These are phyloP conservation scores for Alternaria rosae DNA, from an alignment of 2,329 filamentous ascomycete species.

Conservation along the genomic window DNA sequence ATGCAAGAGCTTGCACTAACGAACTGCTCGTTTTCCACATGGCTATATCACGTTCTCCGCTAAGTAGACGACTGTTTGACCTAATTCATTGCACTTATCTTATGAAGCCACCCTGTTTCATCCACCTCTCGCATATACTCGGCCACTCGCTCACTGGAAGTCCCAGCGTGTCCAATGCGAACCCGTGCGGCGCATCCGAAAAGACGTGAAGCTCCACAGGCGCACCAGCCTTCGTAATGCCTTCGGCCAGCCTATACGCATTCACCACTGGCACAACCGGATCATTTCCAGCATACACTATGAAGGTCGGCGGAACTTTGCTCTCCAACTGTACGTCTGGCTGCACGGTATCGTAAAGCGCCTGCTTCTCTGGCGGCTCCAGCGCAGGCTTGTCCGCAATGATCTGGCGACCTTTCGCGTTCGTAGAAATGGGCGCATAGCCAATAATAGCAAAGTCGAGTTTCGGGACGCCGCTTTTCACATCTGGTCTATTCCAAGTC, in stretches of 20 bases:
- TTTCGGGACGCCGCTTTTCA: background rate
- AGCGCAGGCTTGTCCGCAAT: constrained; percentile 22
- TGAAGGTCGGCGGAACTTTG: constrained; percentile 19
- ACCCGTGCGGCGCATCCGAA: constrained; percentile 30
- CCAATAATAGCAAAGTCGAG: constrained; percentile 27
- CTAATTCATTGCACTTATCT: background rate
- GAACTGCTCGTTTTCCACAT: background rate
- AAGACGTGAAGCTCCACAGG: constrained; percentile 30
- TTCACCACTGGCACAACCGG: constrained; percentile 26
- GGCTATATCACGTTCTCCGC: background rate
- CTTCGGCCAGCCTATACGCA: constrained; percentile 27
- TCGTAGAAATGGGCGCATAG: constrained; percentile 30
- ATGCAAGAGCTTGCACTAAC: background rate
- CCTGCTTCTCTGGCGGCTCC: constrained; percentile 25
- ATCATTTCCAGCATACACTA: constrained; percentile 30
- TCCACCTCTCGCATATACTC: constrained; percentile 25
- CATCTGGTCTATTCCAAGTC: background rate
- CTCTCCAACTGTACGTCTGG: constrained; percentile 24
- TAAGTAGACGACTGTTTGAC: no score
- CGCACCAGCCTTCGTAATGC: constrained; percentile 10
- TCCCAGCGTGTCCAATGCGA: constrained; percentile 23
- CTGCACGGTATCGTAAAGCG: constrained; percentile 26
- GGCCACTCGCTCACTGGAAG: constrained; percentile 25
- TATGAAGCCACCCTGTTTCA: constrained; percentile 20
- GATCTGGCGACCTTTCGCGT: constrained; percentile 25